Evolutionary conservation across 1,284 basidiomycete species (phyloP), one percentile per base, ranked within the genome.

Genomic region (Trichosporon ovoides): DNA sequence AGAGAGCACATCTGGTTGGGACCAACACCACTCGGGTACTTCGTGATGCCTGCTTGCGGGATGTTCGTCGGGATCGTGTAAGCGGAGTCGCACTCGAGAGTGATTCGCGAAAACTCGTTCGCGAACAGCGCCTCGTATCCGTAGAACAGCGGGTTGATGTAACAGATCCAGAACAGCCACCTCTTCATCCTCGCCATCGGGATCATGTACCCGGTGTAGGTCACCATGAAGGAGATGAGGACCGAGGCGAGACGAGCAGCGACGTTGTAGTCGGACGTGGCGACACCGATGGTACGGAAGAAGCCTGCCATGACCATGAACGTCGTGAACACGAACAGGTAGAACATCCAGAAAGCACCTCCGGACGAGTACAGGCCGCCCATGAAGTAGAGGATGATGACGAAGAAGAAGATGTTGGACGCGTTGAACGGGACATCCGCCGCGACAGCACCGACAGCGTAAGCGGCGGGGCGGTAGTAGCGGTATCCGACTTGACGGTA

Each of bases 141-240:
- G 77, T 91, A 94, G 36, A 64, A 70, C 34, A 77, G 62, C 0
- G 89, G 89, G 67, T 89, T 58, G 53, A 58, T 38, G 53, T 58
- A 58, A 60, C 65, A 72, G 46, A 91, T 84, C 89, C 90, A 92
- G 80, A 88, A 90, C n/a, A 93, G 73, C 90, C 90, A 94, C 53
- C 88, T 79, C 72, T 90, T 87, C 89, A 94, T 91, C 58, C 83
- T 80, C 63, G 82, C 81, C 9, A 85, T 73, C 80, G 79, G 79
- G 55, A 75, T 73, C 66, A 76, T 72, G 54, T 76, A 76, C 36
- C 68, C 72, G 7, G 71, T 70, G 64, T 72, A 74, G 3, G 72
- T 73, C 28, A 72, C 56, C 80, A 80, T 78, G 57, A 77, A 57
- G 0, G 75, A 78, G 63, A 82, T 78, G 40, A 82, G 63, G 6